Evolutionary conservation across 208 protist species (phyloP).

Genomic region (Tritrichomonas foetus): DNA sequence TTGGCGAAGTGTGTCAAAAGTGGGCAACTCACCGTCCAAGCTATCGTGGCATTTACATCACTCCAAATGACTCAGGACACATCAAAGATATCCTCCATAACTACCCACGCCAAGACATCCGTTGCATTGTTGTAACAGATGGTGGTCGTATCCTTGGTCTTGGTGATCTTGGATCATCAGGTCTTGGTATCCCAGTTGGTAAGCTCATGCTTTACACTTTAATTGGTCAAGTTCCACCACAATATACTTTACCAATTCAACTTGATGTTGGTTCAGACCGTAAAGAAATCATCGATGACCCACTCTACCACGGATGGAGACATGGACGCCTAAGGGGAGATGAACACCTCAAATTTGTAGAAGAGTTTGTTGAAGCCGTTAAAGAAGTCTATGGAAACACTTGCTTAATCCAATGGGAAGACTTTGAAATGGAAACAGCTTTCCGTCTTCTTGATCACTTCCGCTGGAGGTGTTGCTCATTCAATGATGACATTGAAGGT

Average conservation of each 20-base stretch:
- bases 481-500: slow-evolving; percentile 35
- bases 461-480: neutral
- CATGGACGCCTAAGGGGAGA: neutral
- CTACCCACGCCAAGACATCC: neutral
- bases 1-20: neutral
- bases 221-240: neutral
- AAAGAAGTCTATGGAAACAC: neutral
- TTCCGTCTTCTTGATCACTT: neutral
- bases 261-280: slow-evolving; percentile 24
- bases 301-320: neutral
- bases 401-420: neutral
- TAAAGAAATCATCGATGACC: neutral
- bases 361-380: neutral
- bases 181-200: neutral
- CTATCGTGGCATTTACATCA: slow-evolving; percentile 18
- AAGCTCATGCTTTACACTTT: slow-evolving; percentile 35
- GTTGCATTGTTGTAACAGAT: slow-evolving; percentile 30
- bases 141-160: slow-evolving; percentile 18
- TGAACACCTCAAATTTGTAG: slow-evolving; percentile 7
- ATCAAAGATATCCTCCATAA: neutral
- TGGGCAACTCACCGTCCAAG: neutral
- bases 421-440: neutral
- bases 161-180: neutral
- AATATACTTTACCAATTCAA: neutral
- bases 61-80: neutral